Base-by-base conservation (phyloP, 768 basidiomycete genomes). In the Tylopilus sp. region DNA sequence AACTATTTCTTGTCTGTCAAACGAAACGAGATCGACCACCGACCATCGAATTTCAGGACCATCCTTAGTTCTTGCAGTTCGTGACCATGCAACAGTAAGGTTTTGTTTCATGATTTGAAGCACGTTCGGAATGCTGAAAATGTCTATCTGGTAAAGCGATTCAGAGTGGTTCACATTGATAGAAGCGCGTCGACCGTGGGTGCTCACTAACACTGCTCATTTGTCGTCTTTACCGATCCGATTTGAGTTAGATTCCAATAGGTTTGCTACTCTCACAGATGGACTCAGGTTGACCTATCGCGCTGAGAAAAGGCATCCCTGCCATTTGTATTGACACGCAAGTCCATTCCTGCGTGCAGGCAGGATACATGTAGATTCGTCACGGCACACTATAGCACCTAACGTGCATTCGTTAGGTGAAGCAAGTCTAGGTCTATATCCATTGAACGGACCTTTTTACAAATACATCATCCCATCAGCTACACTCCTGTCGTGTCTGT, bases 151-250 rank as follows among this genome's bases (percentile, higher is more conserved):
- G 42, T 31, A n/a, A n/a, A n/a, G n/a, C n/a, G 39, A 35, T 22
- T 25, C n/a, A 30, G 39, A 36, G 51, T 12, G 30, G 7, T 52
- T 43, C 28, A 18, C 25, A 13, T 28, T 45, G 53, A 51, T 49
- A 31, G 48, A 53, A 53, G 53, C 31, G 21, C 38, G 23, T 58
- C 48, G 26, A 26, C 13, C 43, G 47, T 44, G 50, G 46, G 58
- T 54, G 47, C 46, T 41, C 7, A 44, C 15, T 10, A 40, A 28
- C n/a, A n/a, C n/a, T n/a, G n/a, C n/a, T 7, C 28, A 28, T 33
- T 33, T 23, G 44, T 30, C 20, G 1, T 6, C n/a, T 49, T 64
- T 52, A 21, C 62, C 61, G 41, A 38, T 57, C 64, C 62, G 41
- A 38, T 55, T 64, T 51, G 43, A 63, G 61, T 12, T 52, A 48